Evolutionary conservation across 108 stramenopile genomes (phyloP).

Genomic region (Mayamaea pseudoterrestris): DNA sequence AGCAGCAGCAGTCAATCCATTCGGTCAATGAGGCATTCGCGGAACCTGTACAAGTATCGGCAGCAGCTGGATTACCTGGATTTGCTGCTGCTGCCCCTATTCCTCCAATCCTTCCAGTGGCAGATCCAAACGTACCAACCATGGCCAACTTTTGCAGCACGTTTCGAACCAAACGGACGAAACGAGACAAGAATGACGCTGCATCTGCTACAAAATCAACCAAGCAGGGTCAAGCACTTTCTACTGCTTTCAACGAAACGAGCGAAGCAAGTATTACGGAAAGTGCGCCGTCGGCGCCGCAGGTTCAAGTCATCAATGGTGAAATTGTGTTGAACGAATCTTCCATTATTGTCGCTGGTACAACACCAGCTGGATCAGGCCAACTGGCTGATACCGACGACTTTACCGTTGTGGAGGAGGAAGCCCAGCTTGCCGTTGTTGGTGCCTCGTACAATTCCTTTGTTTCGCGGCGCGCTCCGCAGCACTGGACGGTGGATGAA

Average conservation of each 20-base stretch:
- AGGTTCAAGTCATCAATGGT: conserved; percentile 48
- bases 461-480: conserved; percentile 16
- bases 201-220: no score
- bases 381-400: conserved; percentile 7
- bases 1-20: background rate
- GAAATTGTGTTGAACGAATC: conserved; percentile 63
- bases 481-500: conserved; percentile 51
- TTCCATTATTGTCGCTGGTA: conserved; percentile 21
- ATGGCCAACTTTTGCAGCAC: background rate
- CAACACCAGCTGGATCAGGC: conserved; percentile 19
- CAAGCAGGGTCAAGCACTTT: no score
- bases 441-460: conserved; percentile 41
- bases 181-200: no score
- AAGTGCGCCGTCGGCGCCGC: conserved; percentile 20
- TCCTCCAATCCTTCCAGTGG: background rate
- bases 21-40: background rate
- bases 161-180: background rate
- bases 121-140: background rate
- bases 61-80: no score
- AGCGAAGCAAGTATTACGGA: no score
- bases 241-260: no score
- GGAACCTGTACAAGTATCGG: background rate
- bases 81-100: background rate
- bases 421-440: conserved; percentile 29
- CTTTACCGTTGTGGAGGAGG: conserved; percentile 36